A percentile compares a stretch with the other conserved stretches of the same genome.
Conservation (phyloP, 768 basidiomycete genomes). For the Clavaria fumosa region DNA sequence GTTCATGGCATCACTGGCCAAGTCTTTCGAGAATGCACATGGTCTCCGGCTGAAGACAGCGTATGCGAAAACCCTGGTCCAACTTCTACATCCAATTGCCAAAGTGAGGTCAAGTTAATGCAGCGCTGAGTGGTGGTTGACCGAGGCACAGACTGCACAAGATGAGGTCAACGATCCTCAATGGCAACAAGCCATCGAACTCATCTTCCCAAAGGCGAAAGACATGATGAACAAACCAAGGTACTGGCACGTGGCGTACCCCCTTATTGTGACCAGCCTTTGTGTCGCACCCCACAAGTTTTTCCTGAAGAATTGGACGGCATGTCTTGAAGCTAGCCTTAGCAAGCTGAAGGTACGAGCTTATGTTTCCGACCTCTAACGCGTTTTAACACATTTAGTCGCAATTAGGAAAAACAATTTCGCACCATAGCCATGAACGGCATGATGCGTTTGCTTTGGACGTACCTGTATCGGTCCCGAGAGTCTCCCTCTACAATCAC, state of each 20-base stretch:
- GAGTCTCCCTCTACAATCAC: conserved; percentile 72
- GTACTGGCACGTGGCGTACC: conserved; percentile 82
- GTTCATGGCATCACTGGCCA: conserved; percentile 72
- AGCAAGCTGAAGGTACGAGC: conserved; percentile 62
- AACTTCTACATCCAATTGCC: conserved; percentile 72
- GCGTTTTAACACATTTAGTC: conserved; percentile 2
- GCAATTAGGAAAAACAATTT: conserved; percentile 54
- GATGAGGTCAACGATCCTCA: conserved; percentile 92
- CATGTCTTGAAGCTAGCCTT: conserved; percentile 56
- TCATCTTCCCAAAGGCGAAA: conserved; percentile 65
- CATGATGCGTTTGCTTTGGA: conserved; percentile 75
- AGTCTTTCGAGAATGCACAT: conserved; percentile 71
- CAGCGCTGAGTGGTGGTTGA: too few species aligned
- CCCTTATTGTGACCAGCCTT: conserved; percentile 65
- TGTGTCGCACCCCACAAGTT: conserved; percentile 80
- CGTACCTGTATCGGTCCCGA: conserved; percentile 87
- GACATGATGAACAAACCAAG: conserved; percentile 81
- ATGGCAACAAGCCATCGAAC: conserved; percentile 86
- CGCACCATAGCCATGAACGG: conserved; percentile 67
- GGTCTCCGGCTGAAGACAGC: conserved; percentile 69
- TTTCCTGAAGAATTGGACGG: conserved; percentile 70
- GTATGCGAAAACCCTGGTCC: conserved; percentile 70
- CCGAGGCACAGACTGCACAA: conserved; percentile 56
- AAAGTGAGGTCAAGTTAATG: conserved; percentile 41
- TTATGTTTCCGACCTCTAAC: neutral